Percentiles rank a stretch among this genome's conserved stretches.
Evolutionary conservation across 768 basidiomycete species (phyloP).

Genomic region (Strobilomyces dryophilus): DNA sequence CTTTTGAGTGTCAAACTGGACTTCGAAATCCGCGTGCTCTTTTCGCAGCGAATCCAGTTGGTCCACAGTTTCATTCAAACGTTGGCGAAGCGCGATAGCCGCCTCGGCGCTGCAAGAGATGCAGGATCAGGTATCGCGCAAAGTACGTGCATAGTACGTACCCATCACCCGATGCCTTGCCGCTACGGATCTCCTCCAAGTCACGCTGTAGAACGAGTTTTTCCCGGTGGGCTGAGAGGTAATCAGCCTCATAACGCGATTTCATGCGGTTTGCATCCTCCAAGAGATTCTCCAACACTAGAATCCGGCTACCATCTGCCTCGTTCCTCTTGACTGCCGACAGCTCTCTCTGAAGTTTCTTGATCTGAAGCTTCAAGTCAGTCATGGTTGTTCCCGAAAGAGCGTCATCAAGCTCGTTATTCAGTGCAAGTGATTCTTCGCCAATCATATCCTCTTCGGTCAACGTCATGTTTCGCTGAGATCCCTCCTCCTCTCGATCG

Average conservation of each 20-base stretch:
- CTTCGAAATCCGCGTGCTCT: constrained; percentile 66
- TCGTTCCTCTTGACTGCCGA: constrained; percentile 70
- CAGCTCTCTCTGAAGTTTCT: constrained; percentile 77
- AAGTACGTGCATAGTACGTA: constrained; percentile 30
- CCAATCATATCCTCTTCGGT: constrained; percentile 47
- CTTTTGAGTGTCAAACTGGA: constrained; percentile 55
- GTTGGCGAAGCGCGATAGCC: constrained; percentile 81
- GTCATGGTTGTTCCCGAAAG: constrained; percentile 84
- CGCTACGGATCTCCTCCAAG: constrained; percentile 85
- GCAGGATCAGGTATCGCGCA: neutral
- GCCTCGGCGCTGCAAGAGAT: constrained; percentile 62
- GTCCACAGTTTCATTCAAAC: constrained; percentile 83
- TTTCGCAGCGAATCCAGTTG: constrained; percentile 69
- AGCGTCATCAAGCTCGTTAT: constrained; percentile 85
- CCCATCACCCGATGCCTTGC: constrained; percentile 83
- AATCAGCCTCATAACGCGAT: constrained; percentile 83
- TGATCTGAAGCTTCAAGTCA: constrained; percentile 84
- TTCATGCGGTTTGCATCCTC: constrained; percentile 92
- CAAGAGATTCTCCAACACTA: constrained; percentile 88
- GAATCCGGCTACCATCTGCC: constrained; percentile 66
- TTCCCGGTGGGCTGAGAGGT: constrained; percentile 78
- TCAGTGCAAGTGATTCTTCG: constrained; percentile 60
- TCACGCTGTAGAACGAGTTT: constrained; percentile 75
- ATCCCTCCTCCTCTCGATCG: constrained; percentile 12
- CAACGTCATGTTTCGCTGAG: constrained; percentile 22